A percentile compares a stretch with the other conserved stretches of the same genome.
These are phyloP conservation scores for Lichtheimia corymbifera DNA, from an alignment of 371 early-diverging fungal species.

Conservation along the genomic window DNA sequence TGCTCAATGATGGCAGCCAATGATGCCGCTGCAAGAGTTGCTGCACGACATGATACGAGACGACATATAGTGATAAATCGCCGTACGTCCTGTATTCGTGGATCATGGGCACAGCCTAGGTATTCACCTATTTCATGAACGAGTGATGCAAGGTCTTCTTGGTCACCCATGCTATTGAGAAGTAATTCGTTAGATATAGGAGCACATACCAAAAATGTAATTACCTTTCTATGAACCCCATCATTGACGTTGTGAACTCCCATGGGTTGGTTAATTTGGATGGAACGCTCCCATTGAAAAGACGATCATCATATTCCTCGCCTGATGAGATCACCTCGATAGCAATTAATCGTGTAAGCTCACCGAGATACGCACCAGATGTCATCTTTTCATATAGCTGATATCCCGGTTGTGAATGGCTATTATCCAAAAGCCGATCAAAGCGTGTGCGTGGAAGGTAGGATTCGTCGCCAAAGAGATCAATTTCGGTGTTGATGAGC, in stretches of 20 bases:
- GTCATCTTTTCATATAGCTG: constrained; percentile 93
- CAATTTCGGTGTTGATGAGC: constrained; percentile 89
- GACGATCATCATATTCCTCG: constrained; percentile 24
- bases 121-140: no score
- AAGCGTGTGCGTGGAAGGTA: constrained; percentile 80
- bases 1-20: constrained; percentile 39
- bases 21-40: constrained; percentile 24
- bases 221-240: constrained; percentile 51
- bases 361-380: constrained; percentile 91
- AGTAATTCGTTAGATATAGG: no score
- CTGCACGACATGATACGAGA: constrained; percentile 30
- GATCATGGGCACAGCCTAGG: no score
- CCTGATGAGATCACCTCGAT: constrained; percentile 65
- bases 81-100: constrained; percentile 2
- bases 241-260: constrained; percentile 71
- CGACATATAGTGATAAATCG: constrained; percentile 27
- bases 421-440: constrained; percentile 77
- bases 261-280: constrained; percentile 55
- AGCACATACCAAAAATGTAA: no score
- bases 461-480: constrained; percentile 71
- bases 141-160: no score
- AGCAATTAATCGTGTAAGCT: constrained; percentile 75
- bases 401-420: constrained; percentile 70
- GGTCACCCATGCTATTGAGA: no score
- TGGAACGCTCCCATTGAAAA: constrained; percentile 68